Conservation (phyloP, 2,329 filamentous ascomycete genomes). For the Aspergillus quadricinctus region DNA sequence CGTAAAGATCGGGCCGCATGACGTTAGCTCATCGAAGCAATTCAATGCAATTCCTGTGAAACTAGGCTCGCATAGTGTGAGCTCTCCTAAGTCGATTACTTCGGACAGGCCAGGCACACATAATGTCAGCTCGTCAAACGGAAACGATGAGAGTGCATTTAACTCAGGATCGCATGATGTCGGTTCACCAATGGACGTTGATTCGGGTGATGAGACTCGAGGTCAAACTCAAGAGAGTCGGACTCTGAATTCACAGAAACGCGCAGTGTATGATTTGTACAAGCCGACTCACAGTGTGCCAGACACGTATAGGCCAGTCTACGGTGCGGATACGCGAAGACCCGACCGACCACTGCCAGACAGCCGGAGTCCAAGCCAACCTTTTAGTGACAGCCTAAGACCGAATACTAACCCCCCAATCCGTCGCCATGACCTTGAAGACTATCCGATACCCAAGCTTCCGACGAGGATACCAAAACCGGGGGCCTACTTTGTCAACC, state of each 20-base stretch:
- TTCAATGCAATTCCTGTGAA: not conserved
- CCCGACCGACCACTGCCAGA: not conserved
- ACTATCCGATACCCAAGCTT: not conserved
- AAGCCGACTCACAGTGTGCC: not conserved
- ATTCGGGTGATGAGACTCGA: not conserved
- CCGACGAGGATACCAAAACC: constrained; percentile 8
- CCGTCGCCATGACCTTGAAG: not conserved
- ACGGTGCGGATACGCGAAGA: not conserved
- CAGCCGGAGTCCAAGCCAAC: not conserved
- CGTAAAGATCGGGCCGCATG: not conserved
- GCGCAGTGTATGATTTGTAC: not conserved
- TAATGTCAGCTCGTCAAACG: not conserved
- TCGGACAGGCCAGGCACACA: not conserved
- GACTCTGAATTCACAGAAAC: not conserved
- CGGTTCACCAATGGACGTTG: not conserved
- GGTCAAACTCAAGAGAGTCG: not conserved
- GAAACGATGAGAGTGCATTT: not conserved
- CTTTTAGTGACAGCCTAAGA: not conserved
- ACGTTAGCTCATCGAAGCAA: not conserved
- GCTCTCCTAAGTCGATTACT: not conserved
- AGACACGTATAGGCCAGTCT: not conserved
- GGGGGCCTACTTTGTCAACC: not conserved
- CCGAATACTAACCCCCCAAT: not conserved
- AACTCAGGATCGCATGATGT: not conserved
- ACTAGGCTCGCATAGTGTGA: not conserved